These are phyloP conservation scores for Coriaria nepalensis DNA, from an alignment of 306 rosid species.

Conservation along the genomic window DNA sequence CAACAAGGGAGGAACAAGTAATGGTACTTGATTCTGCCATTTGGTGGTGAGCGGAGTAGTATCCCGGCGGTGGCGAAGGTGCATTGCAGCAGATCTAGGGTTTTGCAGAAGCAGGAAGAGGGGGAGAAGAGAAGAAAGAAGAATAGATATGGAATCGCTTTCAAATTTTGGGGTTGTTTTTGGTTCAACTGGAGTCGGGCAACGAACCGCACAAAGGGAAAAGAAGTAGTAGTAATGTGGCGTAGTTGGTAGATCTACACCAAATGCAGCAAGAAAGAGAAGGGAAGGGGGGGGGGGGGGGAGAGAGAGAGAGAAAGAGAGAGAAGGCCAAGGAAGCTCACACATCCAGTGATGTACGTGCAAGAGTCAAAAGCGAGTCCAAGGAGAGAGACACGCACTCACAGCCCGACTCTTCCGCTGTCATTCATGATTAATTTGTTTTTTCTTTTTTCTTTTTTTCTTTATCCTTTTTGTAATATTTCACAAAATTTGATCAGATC, in stretches of 20 bases:
- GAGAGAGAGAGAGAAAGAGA: conserved; percentile 3
- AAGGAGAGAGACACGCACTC: too few relatives aligned
- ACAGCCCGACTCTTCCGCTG: too few relatives aligned
- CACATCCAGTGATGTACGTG: background rate
- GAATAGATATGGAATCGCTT: conserved; percentile 3
- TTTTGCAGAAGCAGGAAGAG: conserved; percentile 15
- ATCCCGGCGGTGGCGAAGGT: conserved; percentile 91
- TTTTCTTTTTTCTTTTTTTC: too few relatives aligned
- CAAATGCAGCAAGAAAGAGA: conserved; percentile 9
- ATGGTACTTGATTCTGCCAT: conserved; percentile 83
- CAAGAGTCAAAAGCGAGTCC: conserved; percentile 55
- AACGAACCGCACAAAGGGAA: conserved; percentile 2
- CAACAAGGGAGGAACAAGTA: conserved; percentile 2
- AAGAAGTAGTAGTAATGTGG: conserved; percentile 12
- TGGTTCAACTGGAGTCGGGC: conserved; percentile 6
- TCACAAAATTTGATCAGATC: too few relatives aligned
- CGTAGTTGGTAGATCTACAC: conserved; percentile 64
- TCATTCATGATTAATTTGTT: too few relatives aligned
- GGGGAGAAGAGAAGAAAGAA: conserved; percentile 7
- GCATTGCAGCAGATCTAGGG: conserved; percentile 96
- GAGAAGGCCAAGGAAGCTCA: background rate
- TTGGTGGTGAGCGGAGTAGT: conserved; percentile 63
- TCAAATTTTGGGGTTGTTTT: conserved; percentile 2
- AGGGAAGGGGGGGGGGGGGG: background rate
- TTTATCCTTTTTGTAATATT: too few relatives aligned